A percentile compares a stretch with the other conserved stretches of the same genome.
phyloP scores from a whole-genome alignment of 1,284 basidiomycete species.

The Sporisorium exsertum region DNA sequence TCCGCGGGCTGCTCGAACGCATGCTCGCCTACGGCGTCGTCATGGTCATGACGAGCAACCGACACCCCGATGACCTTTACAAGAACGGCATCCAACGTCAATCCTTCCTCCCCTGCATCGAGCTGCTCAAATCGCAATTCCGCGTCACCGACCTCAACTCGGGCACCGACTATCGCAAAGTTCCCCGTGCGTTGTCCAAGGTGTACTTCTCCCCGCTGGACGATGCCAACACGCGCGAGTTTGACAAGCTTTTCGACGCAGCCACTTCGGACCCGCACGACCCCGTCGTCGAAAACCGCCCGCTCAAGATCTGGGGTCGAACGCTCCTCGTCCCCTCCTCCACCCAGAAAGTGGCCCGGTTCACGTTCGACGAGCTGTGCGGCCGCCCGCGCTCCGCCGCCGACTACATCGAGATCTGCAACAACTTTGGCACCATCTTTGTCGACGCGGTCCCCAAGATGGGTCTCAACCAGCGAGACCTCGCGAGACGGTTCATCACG shows the following conservation, averaged over 20 bases:
- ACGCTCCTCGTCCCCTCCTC: conserved; percentile 77
- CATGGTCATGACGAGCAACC: conserved; percentile 96
- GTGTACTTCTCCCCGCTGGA: conserved; percentile 89
- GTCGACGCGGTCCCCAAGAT: conserved; percentile 86
- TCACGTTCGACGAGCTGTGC: conserved; percentile 88
- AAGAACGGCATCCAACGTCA: conserved; percentile 98
- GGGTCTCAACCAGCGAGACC: conserved; percentile 86
- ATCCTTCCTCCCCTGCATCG: conserved; percentile 96
- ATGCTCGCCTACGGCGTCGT: conserved; percentile 90
- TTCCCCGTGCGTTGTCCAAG: conserved; percentile 76
- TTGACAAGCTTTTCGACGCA: conserved; percentile 84
- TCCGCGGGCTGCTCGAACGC: conserved; percentile 86
- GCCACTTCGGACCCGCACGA: conserved; percentile 75
- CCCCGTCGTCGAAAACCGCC: conserved; percentile 76
- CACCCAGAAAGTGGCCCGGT: conserved; percentile 79
- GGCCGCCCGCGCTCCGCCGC: conserved; percentile 89
- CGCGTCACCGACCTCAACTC: conserved; percentile 92
- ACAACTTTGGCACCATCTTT: conserved; percentile 87
- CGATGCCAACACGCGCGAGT: conserved; percentile 76
- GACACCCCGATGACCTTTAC: conserved; percentile 96
- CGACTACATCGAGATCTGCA: conserved; percentile 94
- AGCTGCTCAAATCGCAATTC: conserved; percentile 87
- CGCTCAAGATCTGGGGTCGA: conserved; percentile 89
- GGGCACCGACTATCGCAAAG: conserved; percentile 79
- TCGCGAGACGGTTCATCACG: conserved; percentile 91